Evolutionary conservation across 1,284 basidiomycete genomes (phyloP).

Genomic region (Mycosarcoma maydis): DNA sequence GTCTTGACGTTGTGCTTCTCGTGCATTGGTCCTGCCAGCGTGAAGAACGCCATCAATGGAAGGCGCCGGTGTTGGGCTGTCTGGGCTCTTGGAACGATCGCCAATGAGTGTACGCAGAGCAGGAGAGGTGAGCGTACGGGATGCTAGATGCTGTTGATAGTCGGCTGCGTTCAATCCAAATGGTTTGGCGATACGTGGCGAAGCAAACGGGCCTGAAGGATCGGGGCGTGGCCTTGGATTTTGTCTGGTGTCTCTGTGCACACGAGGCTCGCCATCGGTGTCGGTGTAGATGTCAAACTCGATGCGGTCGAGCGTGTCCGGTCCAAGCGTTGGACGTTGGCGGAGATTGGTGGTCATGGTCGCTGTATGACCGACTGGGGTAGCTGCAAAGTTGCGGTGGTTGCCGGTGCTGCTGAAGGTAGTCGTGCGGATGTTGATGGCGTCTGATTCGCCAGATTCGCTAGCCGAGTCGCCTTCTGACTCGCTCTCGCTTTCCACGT

Average conservation of each 20-base stretch:
- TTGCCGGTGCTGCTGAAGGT: slow-evolving; percentile 49
- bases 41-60: slow-evolving; percentile 39
- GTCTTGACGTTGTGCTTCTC: slow-evolving; percentile 13
- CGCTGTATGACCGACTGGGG: slow-evolving; percentile 35
- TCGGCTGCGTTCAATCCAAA: slow-evolving; percentile 43
- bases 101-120: slow-evolving; percentile 43
- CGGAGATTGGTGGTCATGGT: slow-evolving; percentile 28
- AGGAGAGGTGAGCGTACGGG: slow-evolving; percentile 41
- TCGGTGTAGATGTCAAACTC: slow-evolving; percentile 42
- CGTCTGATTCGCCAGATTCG: slow-evolving; percentile 36
- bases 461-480: slow-evolving; percentile 35
- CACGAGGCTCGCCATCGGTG: slow-evolving; percentile 30
- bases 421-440: slow-evolving; percentile 23
- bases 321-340: slow-evolving; percentile 38
- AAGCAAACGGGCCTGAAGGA: slow-evolving; percentile 31
- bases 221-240: slow-evolving; percentile 20
- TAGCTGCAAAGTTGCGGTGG: slow-evolving; percentile 46
- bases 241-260: slow-evolving; percentile 4
- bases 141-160: slow-evolving; percentile 47
- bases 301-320: slow-evolving; percentile 43
- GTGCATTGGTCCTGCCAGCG: slow-evolving; percentile 9
- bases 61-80: slow-evolving; percentile 43
- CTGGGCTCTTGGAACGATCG: slow-evolving; percentile 45
- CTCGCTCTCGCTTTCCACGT: slow-evolving; percentile 43
- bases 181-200: slow-evolving; percentile 30